Base-by-base conservation (phyloP, 2,329 filamentous ascomycete species). In the Colletotrichum sp. region DNA sequence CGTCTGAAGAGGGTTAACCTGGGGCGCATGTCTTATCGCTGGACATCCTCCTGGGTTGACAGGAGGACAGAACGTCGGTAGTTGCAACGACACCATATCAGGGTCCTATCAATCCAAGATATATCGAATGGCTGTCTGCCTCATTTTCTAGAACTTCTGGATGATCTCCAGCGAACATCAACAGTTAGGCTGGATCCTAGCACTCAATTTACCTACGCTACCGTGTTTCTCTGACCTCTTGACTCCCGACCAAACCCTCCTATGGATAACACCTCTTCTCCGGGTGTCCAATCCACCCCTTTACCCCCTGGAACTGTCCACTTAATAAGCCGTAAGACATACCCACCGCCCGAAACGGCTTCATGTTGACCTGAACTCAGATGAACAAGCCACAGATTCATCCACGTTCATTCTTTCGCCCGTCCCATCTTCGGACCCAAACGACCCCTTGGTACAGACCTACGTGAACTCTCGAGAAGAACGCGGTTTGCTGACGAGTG, bases 391-490 rank as follows among this genome's bases (percentile, higher is more conserved):
- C 5, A 34, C 64, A 21, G 74, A 74, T 18, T 52, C 60, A 18
- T 28, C 38, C 10, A 36, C 18, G 13, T 77, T 76, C 21, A 48
- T 74, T n/a, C 65, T 76, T 7, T 76, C 76, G 3, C 76, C 76
- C 12, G 43, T 34, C 9, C 76, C 76, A 43, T 66, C 76, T 18
- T 74, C 74, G 36, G 80, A 83, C 3, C 82, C 82, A 7, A 83
- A 83, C 57, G 82, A 83, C 10, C 82, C 82, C 2, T 70, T 84
- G 28, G 82, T 83, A 32, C 57, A 80, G 28, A 9, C 34, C 32
- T 58, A 16, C 8, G 48, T 15, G 26, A 55, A 15, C n/a, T 16
- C 13, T 7, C 15, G 7, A 8, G 10, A 43, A 64, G 28, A n/a
- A n/a, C n/a, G 30, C 4, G 28, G 12, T 12, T 38, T 64, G 61